Conservation (phyloP, 768 basidiomycete species). For the Xerocomus spinulosus region DNA sequence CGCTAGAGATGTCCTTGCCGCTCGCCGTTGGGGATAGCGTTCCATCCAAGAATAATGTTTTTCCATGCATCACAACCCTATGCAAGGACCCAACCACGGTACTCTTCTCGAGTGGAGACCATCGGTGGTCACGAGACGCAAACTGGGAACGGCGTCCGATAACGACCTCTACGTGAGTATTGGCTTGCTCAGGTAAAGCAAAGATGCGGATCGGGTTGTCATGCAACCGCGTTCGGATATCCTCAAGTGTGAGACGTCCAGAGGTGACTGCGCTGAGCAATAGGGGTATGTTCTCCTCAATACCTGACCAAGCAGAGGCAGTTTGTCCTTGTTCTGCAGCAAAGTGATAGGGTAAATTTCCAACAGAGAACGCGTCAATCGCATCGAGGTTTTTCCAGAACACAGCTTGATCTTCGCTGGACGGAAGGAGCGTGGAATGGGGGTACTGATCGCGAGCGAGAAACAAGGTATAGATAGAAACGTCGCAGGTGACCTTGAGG, state of each 20-base stretch:
- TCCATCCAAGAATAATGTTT: conserved; percentile 89
- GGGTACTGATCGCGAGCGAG: conserved; percentile 76
- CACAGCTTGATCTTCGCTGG: conserved; percentile 68
- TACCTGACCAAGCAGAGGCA: conserved; percentile 69
- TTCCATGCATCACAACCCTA: conserved; percentile 84
- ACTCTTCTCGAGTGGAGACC: conserved; percentile 78
- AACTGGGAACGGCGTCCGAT: conserved; percentile 70
- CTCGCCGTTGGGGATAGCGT: conserved; percentile 51
- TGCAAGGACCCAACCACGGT: conserved; percentile 74
- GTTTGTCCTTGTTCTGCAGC: conserved; percentile 56
- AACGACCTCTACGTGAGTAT: conserved; percentile 91
- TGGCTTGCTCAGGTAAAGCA: conserved; percentile 77
- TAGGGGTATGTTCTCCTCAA: conserved; percentile 83
- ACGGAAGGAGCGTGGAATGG: conserved; percentile 58
- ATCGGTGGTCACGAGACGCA: conserved; percentile 44
- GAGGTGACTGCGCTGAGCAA: conserved; percentile 81
- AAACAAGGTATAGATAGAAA: conserved; percentile 88
- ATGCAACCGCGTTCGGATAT: conserved; percentile 76
- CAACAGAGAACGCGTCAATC: conserved; percentile 90
- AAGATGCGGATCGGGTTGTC: conserved; percentile 94
- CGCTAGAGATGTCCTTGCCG: conserved; percentile 71
- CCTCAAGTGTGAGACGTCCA: conserved; percentile 75
- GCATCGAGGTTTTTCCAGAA: conserved; percentile 81
- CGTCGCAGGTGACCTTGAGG: conserved; percentile 94
- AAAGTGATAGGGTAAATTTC: conserved; percentile 75